These are phyloP conservation scores for Parafenestella ontariensis DNA, from an alignment of 2,329 filamentous ascomycete species.

Conservation along the genomic window DNA sequence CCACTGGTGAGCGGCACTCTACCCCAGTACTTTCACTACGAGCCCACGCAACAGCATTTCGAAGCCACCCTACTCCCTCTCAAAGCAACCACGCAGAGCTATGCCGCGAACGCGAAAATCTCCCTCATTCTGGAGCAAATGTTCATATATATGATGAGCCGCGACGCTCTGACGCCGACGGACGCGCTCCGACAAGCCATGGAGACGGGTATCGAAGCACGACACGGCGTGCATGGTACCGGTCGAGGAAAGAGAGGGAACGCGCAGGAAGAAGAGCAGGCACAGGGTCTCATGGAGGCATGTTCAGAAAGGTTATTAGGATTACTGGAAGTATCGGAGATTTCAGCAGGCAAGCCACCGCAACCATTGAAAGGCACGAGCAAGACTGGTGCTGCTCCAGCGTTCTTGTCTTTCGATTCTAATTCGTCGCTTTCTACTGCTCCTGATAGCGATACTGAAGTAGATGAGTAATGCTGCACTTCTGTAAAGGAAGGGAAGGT, in stretches of 20 bases:
- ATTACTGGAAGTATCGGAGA: slow-evolving; percentile 44
- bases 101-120: slow-evolving; percentile 44
- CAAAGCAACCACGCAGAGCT: slow-evolving; percentile 34
- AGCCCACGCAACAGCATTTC: slow-evolving; percentile 39
- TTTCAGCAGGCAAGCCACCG: slow-evolving; percentile 18
- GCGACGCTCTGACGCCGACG: slow-evolving; percentile 27
- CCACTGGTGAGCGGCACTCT: slow-evolving; percentile 31
- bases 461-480: neutral
- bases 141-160: slow-evolving; percentile 38
- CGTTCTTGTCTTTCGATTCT: slow-evolving; percentile 28
- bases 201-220: slow-evolving; percentile 60
- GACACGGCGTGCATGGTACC: slow-evolving; percentile 54
- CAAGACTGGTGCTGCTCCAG: neutral
- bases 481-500: neutral
- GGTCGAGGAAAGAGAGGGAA: slow-evolving; percentile 54
- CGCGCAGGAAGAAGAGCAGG: slow-evolving; percentile 45
- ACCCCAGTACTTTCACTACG: slow-evolving; percentile 33
- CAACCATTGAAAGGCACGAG: slow-evolving; percentile 9
- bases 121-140: slow-evolving; percentile 45
- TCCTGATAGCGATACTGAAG: slow-evolving; percentile 30
- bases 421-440: slow-evolving; percentile 31
- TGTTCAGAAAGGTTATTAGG: slow-evolving; percentile 45
- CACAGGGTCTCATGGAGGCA: slow-evolving; percentile 40
- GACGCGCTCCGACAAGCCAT: slow-evolving; percentile 53
- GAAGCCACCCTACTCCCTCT: slow-evolving; percentile 34